These are phyloP conservation scores for Panicum hallii DNA, from an alignment of 202 grass and related monocot genomes.

Conservation along the genomic window DNA sequence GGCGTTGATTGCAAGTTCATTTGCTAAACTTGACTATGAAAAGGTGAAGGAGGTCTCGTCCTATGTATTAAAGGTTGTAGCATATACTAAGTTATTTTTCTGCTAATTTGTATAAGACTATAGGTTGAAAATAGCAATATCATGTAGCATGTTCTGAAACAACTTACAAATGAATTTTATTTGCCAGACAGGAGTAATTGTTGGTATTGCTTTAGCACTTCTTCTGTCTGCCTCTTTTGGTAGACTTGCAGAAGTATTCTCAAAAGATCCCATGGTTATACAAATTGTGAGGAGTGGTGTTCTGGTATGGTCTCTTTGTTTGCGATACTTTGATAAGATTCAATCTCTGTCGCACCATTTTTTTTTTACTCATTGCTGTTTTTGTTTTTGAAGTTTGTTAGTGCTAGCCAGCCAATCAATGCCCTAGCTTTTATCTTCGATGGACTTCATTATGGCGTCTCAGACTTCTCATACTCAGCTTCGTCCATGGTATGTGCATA, in stretches of 20 bases:
- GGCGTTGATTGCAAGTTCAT: slow-evolving; percentile 74
- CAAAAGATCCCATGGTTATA: slow-evolving; percentile 69
- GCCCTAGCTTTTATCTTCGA: slow-evolving; percentile 82
- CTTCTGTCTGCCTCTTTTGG: slow-evolving; percentile 70
- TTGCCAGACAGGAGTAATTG: slow-evolving; percentile 67
- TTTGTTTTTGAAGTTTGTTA: slow-evolving; percentile 69
- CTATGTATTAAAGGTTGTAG: slow-evolving; percentile 61
- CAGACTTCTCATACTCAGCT: slow-evolving; percentile 83
- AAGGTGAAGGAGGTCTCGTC: slow-evolving; percentile 63
- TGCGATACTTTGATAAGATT: slow-evolving; percentile 22
- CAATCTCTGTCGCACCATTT: background rate
- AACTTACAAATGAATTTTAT: slow-evolving; percentile 41
- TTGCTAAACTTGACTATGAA: slow-evolving; percentile 71
- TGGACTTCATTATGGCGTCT: slow-evolving; percentile 78
- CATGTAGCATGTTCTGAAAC: slow-evolving; percentile 11
- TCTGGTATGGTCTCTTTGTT: slow-evolving; percentile 56
- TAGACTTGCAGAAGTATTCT: slow-evolving; percentile 73
- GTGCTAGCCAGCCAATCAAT: slow-evolving; percentile 81
- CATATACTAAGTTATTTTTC: slow-evolving; percentile 16
- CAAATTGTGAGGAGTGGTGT: slow-evolving; percentile 69
- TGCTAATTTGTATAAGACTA: slow-evolving; percentile 18
- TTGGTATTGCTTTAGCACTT: slow-evolving; percentile 60
- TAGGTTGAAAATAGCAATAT: slow-evolving; percentile 16
- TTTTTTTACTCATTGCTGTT: slow-evolving; percentile 18
- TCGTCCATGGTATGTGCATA: slow-evolving; percentile 70